Evolutionary conservation across 1,284 basidiomycete species (phyloP), one percentile per base, ranked within the genome.

Genomic region (Apiotrichum veenhuisii): DNA sequence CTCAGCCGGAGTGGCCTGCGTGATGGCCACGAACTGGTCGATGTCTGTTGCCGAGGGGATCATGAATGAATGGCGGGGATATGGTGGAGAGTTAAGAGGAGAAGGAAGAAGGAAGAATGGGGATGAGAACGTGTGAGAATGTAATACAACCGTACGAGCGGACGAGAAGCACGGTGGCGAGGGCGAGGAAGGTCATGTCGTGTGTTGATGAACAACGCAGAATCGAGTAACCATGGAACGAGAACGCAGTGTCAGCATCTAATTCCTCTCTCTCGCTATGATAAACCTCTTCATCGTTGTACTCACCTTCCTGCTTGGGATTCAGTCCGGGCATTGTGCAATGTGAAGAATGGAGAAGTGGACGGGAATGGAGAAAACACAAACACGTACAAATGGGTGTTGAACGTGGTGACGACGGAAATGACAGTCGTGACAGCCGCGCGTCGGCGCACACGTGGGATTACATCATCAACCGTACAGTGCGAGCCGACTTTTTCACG

Each of bases 11-110:
- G 65, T 63, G 18, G 75, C 69, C 57, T 73, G 69, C 15, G 76
- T 78, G 45, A 78, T 68, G 23, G 69, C 69, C 26, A 74, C 65
- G 44, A 78, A 78, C 46, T 73, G 67, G 42, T 72, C 69, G 59
- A 74, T 70, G 50, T 75, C 74, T 74, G 58, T 22, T 22, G 20
- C 5, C 1, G 33, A 12, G 46, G 23, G n/a, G n/a, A n/a, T 2
- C 15, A 11, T 22, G n/a, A 30, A 11, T 11, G 22, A 8, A 3
- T 3, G n/a, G n/a, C n/a, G n/a, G n/a, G n/a, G n/a, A 30, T 25
- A 47, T 30, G 38, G 25, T 14, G 26, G n/a, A 34, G 23, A 22
- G 20, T n/a, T n/a, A 5, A 1, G 43, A 14, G 3, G 43, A 15
- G 26, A 44, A 17, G 17, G 15, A 27, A 7, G 43, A 26, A 42